Conservation (phyloP, 2,329 filamentous ascomycete species). For the Epichloe bromicola region DNA sequence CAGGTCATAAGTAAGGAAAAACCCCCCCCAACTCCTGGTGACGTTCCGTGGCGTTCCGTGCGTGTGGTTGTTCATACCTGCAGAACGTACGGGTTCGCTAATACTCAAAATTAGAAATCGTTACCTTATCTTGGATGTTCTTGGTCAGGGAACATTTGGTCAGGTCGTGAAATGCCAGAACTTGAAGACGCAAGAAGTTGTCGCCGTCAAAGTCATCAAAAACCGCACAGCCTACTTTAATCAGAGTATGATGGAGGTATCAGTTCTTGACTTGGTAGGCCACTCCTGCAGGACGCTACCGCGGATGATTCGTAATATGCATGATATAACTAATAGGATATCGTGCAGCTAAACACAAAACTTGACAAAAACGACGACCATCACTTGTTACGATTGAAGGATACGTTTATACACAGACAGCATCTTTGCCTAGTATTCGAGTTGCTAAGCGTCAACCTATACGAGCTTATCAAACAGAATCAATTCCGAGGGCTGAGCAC, state of each 20-base stretch:
- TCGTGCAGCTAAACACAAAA: constrained; percentile 74
- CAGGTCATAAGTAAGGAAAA: constrained; percentile 76
- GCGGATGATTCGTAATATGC: not conserved
- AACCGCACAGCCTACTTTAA: constrained; percentile 99
- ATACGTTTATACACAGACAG: constrained; percentile 95
- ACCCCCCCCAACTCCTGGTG: not conserved
- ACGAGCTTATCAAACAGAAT: constrained; percentile 98
- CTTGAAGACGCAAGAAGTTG: constrained; percentile 93
- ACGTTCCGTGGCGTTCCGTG: not conserved
- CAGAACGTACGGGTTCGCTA: not conserved
- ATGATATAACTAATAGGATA: constrained; percentile 12
- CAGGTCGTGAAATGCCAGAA: constrained; percentile 99
- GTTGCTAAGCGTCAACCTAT: constrained; percentile 89
- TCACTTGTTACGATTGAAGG: constrained; percentile 84
- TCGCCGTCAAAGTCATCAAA: constrained; percentile 98
- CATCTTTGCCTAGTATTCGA: constrained; percentile 96
- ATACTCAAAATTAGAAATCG: constrained; percentile 50
- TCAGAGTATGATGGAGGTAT: constrained; percentile 99
- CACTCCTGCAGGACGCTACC: not conserved
- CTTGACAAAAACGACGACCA: constrained; percentile 99
- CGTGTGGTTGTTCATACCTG: not conserved
- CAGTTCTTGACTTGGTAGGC: constrained; percentile 79
- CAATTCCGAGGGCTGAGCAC: constrained; percentile 96
- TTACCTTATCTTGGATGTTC: constrained; percentile 90
- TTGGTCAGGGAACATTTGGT: constrained; percentile 94